phyloP scores from a whole-genome alignment of 208 protist genomes.

The Trypanosoma caninum region DNA sequence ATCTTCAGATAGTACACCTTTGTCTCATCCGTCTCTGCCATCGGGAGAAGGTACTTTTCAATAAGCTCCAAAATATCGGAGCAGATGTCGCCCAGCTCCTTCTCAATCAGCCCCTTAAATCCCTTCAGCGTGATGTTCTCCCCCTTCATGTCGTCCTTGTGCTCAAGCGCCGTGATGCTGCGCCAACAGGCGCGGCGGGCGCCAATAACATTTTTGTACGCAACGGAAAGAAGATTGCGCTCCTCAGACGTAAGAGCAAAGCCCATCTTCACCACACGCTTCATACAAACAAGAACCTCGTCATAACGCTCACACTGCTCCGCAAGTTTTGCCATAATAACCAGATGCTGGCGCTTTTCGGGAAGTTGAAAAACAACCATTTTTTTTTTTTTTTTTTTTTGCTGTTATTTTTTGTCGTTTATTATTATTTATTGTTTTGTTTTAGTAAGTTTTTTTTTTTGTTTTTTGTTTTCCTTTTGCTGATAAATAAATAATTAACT shows the following conservation, averaged over 20 bases:
- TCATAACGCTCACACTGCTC: slow-evolving; percentile 99
- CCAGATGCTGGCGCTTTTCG: slow-evolving; percentile 92
- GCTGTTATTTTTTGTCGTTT: background rate
- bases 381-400: background rate
- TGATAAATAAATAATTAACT: background rate
- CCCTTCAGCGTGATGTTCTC: slow-evolving; percentile 88
- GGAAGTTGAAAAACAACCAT: slow-evolving; percentile 64
- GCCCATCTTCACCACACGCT: slow-evolving; percentile 93
- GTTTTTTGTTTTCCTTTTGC: slow-evolving; percentile 1
- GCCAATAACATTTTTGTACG: slow-evolving; percentile 99
- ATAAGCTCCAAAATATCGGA: slow-evolving; percentile 95
- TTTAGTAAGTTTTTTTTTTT: slow-evolving; percentile 2
- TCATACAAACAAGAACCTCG: slow-evolving; percentile 99
- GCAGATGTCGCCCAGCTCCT: slow-evolving; percentile 97
- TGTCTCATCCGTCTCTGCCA: slow-evolving; percentile 74
- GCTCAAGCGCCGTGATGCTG: slow-evolving; percentile 97
- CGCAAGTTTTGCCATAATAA: slow-evolving; percentile 96
- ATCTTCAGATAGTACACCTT: slow-evolving; percentile 95
- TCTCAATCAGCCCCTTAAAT: slow-evolving; percentile 97
- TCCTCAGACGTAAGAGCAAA: slow-evolving; percentile 98
- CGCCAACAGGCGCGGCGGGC: slow-evolving; percentile 98
- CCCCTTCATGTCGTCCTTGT: slow-evolving; percentile 93
- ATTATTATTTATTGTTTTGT: background rate
- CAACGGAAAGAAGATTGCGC: slow-evolving; percentile 99
- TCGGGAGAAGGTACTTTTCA: slow-evolving; percentile 94